Evolutionary conservation across 2,329 filamentous ascomycete genomes (phyloP).

Genomic region (Hypoxylon sp.): DNA sequence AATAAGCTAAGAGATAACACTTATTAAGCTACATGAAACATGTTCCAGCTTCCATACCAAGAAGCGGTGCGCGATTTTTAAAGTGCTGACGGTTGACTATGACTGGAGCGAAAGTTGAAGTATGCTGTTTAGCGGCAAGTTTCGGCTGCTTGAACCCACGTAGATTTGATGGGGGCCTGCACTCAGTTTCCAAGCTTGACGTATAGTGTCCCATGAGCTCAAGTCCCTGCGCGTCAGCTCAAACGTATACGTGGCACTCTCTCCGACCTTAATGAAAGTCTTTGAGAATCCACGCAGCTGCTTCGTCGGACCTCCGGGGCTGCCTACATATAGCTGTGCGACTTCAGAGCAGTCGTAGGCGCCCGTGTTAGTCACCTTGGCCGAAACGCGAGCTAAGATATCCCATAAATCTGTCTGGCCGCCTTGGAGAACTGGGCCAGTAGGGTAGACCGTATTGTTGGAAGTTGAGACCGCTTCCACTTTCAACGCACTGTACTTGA

Average conservation of each 20-base stretch:
- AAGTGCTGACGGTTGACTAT: background rate
- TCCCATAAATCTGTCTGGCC: slow-evolving; percentile 70
- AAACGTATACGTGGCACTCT: slow-evolving; percentile 60
- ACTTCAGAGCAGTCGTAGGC: slow-evolving; percentile 64
- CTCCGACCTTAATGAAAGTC: slow-evolving; percentile 59
- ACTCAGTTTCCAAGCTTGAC: slow-evolving; percentile 56
- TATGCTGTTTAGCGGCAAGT: background rate
- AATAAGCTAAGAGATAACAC: background rate
- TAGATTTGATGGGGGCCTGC: slow-evolving; percentile 3
- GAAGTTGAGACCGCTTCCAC: slow-evolving; percentile 59
- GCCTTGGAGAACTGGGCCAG: slow-evolving; percentile 60
- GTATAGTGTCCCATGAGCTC: slow-evolving; percentile 63
- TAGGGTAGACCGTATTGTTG: slow-evolving; percentile 39
- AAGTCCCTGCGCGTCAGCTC: slow-evolving; percentile 63
- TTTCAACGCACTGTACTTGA: slow-evolving; percentile 58
- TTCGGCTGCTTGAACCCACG: background rate
- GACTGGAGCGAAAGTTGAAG: background rate
- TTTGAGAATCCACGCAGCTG: slow-evolving; percentile 69
- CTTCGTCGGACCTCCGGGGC: slow-evolving; percentile 61
- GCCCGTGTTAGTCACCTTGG: slow-evolving; percentile 67
- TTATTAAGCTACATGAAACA: background rate
- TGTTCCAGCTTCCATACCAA: background rate
- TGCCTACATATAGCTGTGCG: slow-evolving; percentile 68
- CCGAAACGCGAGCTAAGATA: slow-evolving; percentile 63
- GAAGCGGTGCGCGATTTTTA: background rate